A percentile compares a stretch with the other conserved stretches of the same genome.
These are phyloP conservation scores for Fusarium cyanostomum DNA, from an alignment of 2,329 filamentous ascomycete genomes.

Conservation along the genomic window DNA sequence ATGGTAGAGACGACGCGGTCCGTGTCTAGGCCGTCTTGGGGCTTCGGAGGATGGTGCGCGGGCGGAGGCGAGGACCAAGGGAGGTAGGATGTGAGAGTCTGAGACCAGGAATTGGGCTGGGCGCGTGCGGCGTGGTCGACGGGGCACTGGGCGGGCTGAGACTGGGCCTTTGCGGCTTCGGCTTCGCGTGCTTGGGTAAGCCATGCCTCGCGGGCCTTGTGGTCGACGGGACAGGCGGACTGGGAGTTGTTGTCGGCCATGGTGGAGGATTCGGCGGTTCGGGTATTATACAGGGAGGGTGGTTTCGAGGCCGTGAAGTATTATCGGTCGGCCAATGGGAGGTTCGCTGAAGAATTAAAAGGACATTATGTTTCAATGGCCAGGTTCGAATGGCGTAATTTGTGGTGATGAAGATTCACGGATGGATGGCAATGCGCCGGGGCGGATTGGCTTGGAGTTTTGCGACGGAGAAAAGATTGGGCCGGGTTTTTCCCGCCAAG, in stretches of 20 bases:
- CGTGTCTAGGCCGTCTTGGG: constrained; percentile 61
- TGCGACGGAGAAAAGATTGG: constrained; percentile 22
- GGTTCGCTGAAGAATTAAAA: not conserved
- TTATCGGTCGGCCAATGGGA: not conserved
- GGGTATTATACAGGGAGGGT: not conserved
- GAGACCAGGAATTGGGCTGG: constrained; percentile 54
- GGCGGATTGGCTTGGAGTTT: constrained; percentile 34
- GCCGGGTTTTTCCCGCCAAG: constrained; percentile 34
- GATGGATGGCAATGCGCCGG: constrained; percentile 34
- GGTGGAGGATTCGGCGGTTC: not conserved
- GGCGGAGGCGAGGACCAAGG: constrained; percentile 50
- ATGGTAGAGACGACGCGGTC: constrained; percentile 83
- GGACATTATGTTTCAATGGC: constrained; percentile 9
- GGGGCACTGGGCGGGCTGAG: constrained; percentile 43
- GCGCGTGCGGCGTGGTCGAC: constrained; percentile 46
- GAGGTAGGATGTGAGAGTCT: constrained; percentile 54
- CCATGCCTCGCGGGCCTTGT: constrained; percentile 89
- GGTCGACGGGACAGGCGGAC: constrained; percentile 83
- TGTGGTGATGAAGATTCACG: constrained; percentile 8
- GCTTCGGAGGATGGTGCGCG: constrained; percentile 11
- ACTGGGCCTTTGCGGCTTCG: constrained; percentile 49
- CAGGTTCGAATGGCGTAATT: constrained; percentile 33
- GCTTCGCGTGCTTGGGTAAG: constrained; percentile 72
- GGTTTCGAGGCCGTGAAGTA: not conserved
- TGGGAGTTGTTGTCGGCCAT: constrained; percentile 45